Evolutionary conservation across 2,329 filamentous ascomycete genomes (phyloP).

Genomic region (Myriosclerotinia curreyana): DNA sequence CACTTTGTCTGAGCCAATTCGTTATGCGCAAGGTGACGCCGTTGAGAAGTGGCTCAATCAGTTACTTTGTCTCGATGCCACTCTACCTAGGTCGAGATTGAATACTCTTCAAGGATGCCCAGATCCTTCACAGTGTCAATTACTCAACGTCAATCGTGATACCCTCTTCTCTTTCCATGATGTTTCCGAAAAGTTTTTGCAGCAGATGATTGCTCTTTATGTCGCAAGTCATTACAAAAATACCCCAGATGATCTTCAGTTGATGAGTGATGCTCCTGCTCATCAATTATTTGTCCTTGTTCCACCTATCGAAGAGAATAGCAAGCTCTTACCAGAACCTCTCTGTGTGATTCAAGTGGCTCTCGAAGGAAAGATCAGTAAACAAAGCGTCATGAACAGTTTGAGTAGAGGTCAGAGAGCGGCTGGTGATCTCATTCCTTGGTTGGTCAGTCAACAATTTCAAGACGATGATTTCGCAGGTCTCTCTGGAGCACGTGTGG

Average conservation of each 20-base stretch:
- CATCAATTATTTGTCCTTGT: constrained; percentile 96
- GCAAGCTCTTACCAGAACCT: constrained; percentile 80
- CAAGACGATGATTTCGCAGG: constrained; percentile 96
- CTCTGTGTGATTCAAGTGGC: constrained; percentile 93
- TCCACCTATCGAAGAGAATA: constrained; percentile 74
- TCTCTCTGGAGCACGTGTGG: constrained; percentile 85
- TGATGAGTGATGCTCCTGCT: constrained; percentile 96
- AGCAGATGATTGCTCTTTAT: constrained; percentile 97
- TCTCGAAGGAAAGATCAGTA: constrained; percentile 91
- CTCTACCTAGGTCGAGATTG: constrained; percentile 64
- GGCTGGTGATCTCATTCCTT: constrained; percentile 90
- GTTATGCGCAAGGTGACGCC: constrained; percentile 84
- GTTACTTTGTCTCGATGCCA: constrained; percentile 89
- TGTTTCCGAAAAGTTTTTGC: constrained; percentile 93
- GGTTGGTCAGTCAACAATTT: constrained; percentile 97
- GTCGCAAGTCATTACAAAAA: constrained; percentile 99
- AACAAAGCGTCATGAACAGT: constrained; percentile 85
- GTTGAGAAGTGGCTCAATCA: constrained; percentile 98
- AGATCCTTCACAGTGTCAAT: constrained; percentile 85
- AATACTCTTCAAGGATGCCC: constrained; percentile 62
- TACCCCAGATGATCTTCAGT: constrained; percentile 93
- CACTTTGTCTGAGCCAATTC: constrained; percentile 87
- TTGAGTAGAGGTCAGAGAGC: constrained; percentile 85
- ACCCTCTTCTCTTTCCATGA: constrained; percentile 98
- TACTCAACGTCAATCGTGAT: constrained; percentile 92